phyloP scores from a whole-genome alignment of 306 rosid species.

The Pachyrhizus erosus region DNA sequence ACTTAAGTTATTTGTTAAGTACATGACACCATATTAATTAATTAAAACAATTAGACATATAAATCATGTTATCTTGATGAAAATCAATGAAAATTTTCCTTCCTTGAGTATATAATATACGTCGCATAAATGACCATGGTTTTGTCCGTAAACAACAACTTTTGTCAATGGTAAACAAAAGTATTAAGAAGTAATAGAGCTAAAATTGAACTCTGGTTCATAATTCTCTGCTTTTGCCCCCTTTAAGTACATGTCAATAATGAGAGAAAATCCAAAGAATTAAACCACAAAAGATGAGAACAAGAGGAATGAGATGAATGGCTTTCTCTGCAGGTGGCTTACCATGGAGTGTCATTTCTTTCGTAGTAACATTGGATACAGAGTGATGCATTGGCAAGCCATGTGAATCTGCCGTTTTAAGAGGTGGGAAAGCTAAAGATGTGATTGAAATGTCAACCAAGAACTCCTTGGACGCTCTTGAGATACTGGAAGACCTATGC shows the following conservation, averaged over 20 bases:
- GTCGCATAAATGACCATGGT: neutral
- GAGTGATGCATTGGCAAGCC: conserved; percentile 57
- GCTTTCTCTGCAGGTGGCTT: conserved; percentile 54
- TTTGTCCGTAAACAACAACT: neutral
- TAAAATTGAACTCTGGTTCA: neutral
- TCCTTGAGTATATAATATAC: neutral
- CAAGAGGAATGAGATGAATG: conserved; percentile 74
- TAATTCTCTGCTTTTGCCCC: neutral
- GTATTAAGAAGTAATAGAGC: neutral
- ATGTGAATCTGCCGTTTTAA: conserved; percentile 40
- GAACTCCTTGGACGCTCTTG: conserved; percentile 42
- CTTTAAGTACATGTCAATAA: neutral
- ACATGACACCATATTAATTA: neutral
- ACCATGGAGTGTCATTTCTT: conserved; percentile 47
- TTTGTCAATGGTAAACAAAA: neutral
- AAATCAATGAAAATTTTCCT: neutral
- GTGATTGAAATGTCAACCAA: conserved; percentile 34
- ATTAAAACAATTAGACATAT: neutral
- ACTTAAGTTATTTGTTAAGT: neutral
- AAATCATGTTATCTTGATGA: neutral
- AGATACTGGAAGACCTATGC: conserved; percentile 41
- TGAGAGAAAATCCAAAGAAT: conserved; percentile 80
- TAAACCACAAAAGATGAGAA: conserved; percentile 68
- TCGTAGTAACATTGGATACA: conserved; percentile 48
- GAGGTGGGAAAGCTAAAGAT: conserved; percentile 41